Conservation (phyloP, 2,329 filamentous ascomycete species). For the Colletotrichum noveboracense region DNA sequence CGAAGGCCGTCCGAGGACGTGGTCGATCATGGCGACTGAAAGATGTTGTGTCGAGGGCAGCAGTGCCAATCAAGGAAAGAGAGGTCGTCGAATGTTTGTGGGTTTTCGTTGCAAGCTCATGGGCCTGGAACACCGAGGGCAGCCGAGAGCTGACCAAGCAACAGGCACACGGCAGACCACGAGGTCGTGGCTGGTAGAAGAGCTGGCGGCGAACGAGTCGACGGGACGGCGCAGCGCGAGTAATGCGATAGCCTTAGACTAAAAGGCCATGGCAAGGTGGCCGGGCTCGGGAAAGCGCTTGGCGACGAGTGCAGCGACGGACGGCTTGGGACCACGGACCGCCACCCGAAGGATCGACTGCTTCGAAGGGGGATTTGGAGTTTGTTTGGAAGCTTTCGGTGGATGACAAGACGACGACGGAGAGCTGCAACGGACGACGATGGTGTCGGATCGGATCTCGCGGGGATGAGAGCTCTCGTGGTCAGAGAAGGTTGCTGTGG, state of each 20-base stretch:
- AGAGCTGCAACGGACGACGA: not conserved
- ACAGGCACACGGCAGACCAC: not conserved
- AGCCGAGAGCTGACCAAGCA: slow-evolving; percentile 10
- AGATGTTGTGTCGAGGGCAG: not conserved
- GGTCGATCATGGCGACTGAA: slow-evolving; percentile 68
- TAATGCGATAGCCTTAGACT: slow-evolving; percentile 6
- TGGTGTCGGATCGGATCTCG: not conserved
- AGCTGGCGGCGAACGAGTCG: slow-evolving; percentile 4
- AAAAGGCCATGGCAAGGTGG: slow-evolving; percentile 8
- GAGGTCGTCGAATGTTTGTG: not conserved
- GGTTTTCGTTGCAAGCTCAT: not conserved
- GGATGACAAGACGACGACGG: not conserved
- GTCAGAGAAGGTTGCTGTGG: not conserved
- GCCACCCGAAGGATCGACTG: not conserved
- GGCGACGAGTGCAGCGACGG: not conserved
- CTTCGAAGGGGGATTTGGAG: not conserved
- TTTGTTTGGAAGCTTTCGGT: not conserved
- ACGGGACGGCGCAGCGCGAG: slow-evolving; percentile 21
- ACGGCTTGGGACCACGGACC: slow-evolving; percentile 1
- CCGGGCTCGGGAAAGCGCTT: slow-evolving; percentile 3
- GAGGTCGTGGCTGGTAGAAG: slow-evolving; percentile 6
- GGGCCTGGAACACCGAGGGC: not conserved
- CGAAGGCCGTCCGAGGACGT: slow-evolving; percentile 90
- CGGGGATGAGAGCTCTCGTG: not conserved
- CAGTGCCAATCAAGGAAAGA: not conserved